Conservation (phyloP, 2,329 filamentous ascomycete species). For the Moelleriella libera region DNA sequence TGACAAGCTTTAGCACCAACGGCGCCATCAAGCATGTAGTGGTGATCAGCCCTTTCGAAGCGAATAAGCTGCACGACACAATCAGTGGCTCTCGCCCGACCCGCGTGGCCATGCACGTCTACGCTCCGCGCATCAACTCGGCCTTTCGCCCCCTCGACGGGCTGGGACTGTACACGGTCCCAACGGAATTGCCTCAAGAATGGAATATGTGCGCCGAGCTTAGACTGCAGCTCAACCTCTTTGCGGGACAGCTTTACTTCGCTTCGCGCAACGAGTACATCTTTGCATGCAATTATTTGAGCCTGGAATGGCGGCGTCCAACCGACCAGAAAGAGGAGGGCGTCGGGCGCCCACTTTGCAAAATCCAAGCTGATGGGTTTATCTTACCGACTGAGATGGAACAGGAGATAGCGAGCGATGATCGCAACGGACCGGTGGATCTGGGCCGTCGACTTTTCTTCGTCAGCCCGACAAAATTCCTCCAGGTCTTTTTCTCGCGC, state of each 20-base stretch:
- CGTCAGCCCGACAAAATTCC: too few species aligned
- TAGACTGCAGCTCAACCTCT: constrained; percentile 40
- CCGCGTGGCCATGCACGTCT: constrained; percentile 31
- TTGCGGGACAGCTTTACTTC: constrained; percentile 55
- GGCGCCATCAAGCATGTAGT: constrained; percentile 19
- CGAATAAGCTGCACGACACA: constrained; percentile 28
- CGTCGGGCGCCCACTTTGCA: too few species aligned
- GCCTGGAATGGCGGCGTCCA: constrained; percentile 8
- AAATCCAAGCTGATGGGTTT: too few species aligned
- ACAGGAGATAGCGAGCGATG: too few species aligned
- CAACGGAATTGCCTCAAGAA: too few species aligned
- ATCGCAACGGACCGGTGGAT: too few species aligned
- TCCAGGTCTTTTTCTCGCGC: too few species aligned
- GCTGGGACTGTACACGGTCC: constrained; percentile 8
- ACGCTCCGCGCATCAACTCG: constrained; percentile 29
- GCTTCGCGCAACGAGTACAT: constrained; percentile 37
- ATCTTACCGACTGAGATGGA: too few species aligned
- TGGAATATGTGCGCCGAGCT: not conserved
- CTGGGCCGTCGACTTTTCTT: too few species aligned
- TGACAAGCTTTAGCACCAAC: not conserved
- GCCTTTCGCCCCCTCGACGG: constrained; percentile 7
- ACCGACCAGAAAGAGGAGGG: too few species aligned
- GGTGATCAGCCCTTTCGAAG: constrained; percentile 48
- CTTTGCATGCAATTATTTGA: constrained; percentile 34
- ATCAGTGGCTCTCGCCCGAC: constrained; percentile 18